These are phyloP conservation scores for Acephala macrosclerotiorum DNA, from an alignment of 2,329 filamentous ascomycete species.

Conservation along the genomic window DNA sequence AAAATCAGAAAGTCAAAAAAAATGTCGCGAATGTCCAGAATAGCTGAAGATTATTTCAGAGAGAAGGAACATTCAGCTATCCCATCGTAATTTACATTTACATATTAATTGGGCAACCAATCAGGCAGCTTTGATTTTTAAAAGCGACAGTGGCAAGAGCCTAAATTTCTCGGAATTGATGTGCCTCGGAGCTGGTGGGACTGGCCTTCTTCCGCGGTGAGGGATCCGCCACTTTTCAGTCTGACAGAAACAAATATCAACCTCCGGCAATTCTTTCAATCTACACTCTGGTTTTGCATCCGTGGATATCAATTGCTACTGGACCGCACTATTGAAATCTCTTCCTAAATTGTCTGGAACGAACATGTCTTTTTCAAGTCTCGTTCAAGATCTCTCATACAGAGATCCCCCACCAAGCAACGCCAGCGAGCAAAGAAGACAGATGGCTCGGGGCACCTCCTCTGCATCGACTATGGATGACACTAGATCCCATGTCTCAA, in stretches of 20 bases:
- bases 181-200: background rate
- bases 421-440: slow-evolving; percentile 48
- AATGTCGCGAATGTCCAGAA: background rate
- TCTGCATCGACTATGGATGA: slow-evolving; percentile 61
- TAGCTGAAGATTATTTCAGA: background rate
- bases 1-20: background rate
- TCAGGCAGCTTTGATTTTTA: background rate
- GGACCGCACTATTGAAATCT: background rate
- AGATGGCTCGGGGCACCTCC: slow-evolving; percentile 55
- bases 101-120: background rate
- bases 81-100: background rate
- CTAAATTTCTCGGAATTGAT: slow-evolving; percentile 2
- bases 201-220: background rate
- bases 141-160: background rate
- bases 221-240: slow-evolving; percentile 2
- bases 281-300: background rate
- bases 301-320: background rate
- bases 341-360: background rate
- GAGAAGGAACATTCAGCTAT: background rate
- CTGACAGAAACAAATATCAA: slow-evolving; percentile 1
- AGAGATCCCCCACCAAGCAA: slow-evolving; percentile 57
- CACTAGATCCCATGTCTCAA: slow-evolving; percentile 65
- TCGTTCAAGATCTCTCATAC: slow-evolving; percentile 69
- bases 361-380: slow-evolving; percentile 71
- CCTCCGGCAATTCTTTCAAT: slow-evolving; percentile 11